These are phyloP conservation scores for Candida mattraensis DNA, from an alignment of 805 yeast species.

Conservation along the genomic window DNA sequence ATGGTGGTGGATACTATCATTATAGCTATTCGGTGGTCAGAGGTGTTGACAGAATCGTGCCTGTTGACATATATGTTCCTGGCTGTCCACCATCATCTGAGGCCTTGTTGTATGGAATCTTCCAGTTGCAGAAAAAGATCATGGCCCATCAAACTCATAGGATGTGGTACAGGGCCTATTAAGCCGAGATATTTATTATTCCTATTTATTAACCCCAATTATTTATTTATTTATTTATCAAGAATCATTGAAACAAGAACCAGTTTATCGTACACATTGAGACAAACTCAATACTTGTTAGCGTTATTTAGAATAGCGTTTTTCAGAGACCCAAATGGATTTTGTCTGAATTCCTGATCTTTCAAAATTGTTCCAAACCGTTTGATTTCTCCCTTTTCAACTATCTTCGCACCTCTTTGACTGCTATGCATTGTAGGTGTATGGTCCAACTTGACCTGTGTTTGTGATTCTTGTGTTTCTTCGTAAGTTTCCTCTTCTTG, in stretches of 20 bases:
- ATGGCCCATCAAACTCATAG: conserved; percentile 76
- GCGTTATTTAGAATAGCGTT: conserved; percentile 47
- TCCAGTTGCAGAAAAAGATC: conserved; percentile 89
- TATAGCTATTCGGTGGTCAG: conserved; percentile 86
- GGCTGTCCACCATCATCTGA: conserved; percentile 93
- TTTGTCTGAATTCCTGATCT: conserved; percentile 51
- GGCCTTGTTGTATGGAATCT: conserved; percentile 87
- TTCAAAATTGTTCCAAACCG: conserved; percentile 59
- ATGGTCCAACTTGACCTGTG: conserved; percentile 37
- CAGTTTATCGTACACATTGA: background rate
- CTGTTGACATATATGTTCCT: conserved; percentile 88
- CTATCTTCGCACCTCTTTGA: conserved; percentile 46
- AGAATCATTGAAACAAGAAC: background rate
- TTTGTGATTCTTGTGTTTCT: conserved; percentile 23
- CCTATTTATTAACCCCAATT: conserved; percentile 2
- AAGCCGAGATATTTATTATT: conserved; percentile 3
- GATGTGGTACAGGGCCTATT: conserved; percentile 73
- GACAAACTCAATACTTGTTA: conserved; percentile 14
- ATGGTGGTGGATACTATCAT: conserved; percentile 92
- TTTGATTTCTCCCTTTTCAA: conserved; percentile 57
- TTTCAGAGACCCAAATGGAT: conserved; percentile 66
- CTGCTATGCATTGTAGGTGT: conserved; percentile 34
- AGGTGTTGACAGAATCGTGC: conserved; percentile 86
- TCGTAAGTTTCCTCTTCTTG: conserved; percentile 12
- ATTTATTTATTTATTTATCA: conserved; percentile 5